Conservation (phyloP, 2,329 filamentous ascomycete species). For the Fusarium xylarioides region DNA sequence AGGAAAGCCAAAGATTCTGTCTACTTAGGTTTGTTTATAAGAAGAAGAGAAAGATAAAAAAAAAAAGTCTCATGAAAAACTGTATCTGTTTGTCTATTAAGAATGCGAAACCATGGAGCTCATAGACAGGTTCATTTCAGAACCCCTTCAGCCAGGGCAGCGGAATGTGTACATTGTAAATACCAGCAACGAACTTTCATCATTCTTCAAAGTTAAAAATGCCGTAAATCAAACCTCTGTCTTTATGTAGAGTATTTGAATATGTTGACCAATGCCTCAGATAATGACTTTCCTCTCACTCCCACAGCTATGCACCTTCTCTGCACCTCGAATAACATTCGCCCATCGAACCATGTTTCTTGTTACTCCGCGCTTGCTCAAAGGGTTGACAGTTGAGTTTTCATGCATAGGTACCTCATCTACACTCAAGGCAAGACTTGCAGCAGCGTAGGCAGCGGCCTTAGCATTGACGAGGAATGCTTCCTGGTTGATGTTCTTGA, state of each 20-base stretch:
- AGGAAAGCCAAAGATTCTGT: neutral
- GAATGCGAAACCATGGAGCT: neutral
- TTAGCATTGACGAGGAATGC: slow-evolving; percentile 49
- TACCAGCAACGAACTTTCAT: too few relatives aligned
- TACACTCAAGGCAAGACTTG: slow-evolving; percentile 48
- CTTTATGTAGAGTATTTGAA: too few relatives aligned
- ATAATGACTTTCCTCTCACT: slow-evolving; percentile 1
- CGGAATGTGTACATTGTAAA: neutral
- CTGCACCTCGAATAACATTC: slow-evolving; percentile 14
- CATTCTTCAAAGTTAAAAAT: neutral
- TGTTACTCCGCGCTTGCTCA: slow-evolving; percentile 5
- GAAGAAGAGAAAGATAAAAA: neutral
- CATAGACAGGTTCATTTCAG: neutral
- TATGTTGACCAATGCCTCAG: neutral
- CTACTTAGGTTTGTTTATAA: neutral
- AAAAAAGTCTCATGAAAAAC: neutral
- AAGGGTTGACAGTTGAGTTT: slow-evolving; percentile 1
- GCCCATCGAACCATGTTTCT: slow-evolving; percentile 16
- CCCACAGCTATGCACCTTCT: slow-evolving; percentile 20
- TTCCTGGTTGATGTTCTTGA: slow-evolving; percentile 52
- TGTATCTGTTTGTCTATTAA: neutral
- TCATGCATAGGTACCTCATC: slow-evolving; percentile 42
- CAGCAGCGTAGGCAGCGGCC: slow-evolving; percentile 58
- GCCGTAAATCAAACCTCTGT: neutral
- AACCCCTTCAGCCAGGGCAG: neutral